Evolutionary conservation across 208 protist genomes (phyloP), one percentile per base, ranked within the genome.

Genomic region (Porcisia hertigi): DNA sequence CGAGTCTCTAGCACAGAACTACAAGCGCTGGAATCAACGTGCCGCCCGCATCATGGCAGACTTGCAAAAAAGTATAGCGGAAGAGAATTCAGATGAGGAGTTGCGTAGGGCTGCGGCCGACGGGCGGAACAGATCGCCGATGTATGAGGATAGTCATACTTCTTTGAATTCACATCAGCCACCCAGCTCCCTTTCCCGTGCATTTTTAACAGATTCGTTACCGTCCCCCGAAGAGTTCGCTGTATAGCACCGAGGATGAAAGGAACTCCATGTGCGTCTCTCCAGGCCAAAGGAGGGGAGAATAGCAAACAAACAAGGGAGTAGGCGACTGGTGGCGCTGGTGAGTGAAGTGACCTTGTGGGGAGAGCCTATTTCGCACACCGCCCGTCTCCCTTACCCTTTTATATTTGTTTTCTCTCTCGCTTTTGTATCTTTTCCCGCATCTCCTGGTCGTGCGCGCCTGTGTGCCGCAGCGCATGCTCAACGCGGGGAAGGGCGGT

Each of bases 1-100:
- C 74, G 77, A 77, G 14, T 73, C 85, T 16, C 76, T 94, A 45
- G 8, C 14, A 25, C 88, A 88, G 75, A 92, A 93, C 69, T 97
- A 91, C 80, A 69, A 67, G 25, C 86, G 87, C 47, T 97, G 93
- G 91, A 97, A 95, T 72, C 76, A 85, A 57, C 86, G 89, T 1
- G 92, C 90, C 1, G 86, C 87, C 5, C 88, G 85, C 67, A 91
- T 97, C 36, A 88, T 97, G 73, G 76, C 83, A 34, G 88, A 95
- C 47, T 75, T 97, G 60, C 76, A 84, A 0, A 78, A 85, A 8
- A 80, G 71, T 0, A 67, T 92, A 39, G 58, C 64, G 25, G 66
- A 79, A 12, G 80, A 86, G 64, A 67, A 86, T 14, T 54, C 69
- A 11, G 69, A 72, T 12, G 69, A 45, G 36, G 36, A 53, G 75